These are phyloP conservation scores for Thymus mandschuricus DNA, from an alignment of 257 asterid genomes.

Conservation along the genomic window DNA sequence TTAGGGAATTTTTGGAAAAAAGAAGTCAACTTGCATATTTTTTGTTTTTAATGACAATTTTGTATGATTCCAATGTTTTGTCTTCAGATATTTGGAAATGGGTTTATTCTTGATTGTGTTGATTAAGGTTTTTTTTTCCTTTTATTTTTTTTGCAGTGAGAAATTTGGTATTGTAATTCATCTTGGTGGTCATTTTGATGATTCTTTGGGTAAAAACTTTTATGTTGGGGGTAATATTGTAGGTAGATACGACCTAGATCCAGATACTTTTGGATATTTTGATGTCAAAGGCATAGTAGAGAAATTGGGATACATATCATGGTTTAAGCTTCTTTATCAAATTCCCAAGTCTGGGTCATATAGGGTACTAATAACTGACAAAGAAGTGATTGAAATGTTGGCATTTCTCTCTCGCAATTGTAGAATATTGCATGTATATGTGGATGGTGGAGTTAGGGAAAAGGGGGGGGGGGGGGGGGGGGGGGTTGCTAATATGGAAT, in stretches of 20 bases:
- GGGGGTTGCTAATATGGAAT: not conserved
- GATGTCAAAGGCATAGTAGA: not conserved
- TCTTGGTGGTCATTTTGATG: not conserved
- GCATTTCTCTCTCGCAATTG: not conserved
- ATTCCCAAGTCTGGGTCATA: not conserved
- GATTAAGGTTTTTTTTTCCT: too few species aligned
- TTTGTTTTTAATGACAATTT: too few species aligned
- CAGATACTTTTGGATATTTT: not conserved
- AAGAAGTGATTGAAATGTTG: not conserved
- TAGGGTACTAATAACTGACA: not conserved
- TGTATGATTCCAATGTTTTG: too few species aligned
- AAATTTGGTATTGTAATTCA: not conserved
- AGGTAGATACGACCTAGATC: not conserved
- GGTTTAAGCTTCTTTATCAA: not conserved
- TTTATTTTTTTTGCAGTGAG: not conserved
- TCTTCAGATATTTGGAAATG: too few species aligned
- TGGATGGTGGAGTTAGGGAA: not conserved
- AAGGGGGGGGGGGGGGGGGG: not conserved
- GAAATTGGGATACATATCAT: not conserved
- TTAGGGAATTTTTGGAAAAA: too few species aligned
- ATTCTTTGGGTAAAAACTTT: not conserved
- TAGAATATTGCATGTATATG: not conserved
- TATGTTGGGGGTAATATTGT: not conserved
- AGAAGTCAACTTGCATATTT: too few species aligned
- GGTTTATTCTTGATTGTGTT: too few species aligned